Conservation (phyloP, 768 basidiomycete genomes). For the Galerina sulciceps region DNA sequence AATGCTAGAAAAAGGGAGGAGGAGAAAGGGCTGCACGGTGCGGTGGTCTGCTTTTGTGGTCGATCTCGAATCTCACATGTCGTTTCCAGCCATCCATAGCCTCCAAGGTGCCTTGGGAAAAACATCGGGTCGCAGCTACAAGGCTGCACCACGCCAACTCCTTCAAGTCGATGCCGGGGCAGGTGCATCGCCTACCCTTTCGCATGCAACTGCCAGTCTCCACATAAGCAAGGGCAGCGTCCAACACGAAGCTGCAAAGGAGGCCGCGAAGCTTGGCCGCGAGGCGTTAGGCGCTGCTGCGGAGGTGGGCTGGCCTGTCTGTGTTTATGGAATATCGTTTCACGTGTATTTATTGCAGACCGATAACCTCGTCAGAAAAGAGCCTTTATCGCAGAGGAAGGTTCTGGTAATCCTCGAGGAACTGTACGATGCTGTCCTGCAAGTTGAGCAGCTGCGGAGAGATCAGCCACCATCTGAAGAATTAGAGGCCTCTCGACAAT, state of each 20-base stretch:
- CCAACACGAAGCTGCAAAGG: constrained; percentile 60
- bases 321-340: background rate
- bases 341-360: constrained; percentile 39
- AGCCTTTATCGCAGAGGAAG: constrained; percentile 81
- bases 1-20: constrained; percentile 87
- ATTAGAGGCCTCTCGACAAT: constrained; percentile 41
- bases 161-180: constrained; percentile 79
- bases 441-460: constrained; percentile 83
- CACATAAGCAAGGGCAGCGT: constrained; percentile 60
- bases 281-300: constrained; percentile 69
- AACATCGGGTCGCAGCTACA: constrained; percentile 91
- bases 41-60: constrained; percentile 8
- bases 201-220: constrained; percentile 48
- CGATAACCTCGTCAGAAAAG: constrained; percentile 64
- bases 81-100: constrained; percentile 62
- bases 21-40: constrained; percentile 74
- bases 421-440: constrained; percentile 83
- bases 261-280: constrained; percentile 76
- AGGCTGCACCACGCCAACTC: constrained; percentile 95
- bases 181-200: constrained; percentile 45
- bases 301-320: constrained; percentile 42
- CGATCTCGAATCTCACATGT: background rate
- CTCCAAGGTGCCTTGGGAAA: constrained; percentile 94
- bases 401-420: constrained; percentile 79
- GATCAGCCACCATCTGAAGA: constrained; percentile 75